These are phyloP conservation scores for Pleurotus citrinopileatus DNA, from an alignment of 768 basidiomycete genomes.

Conservation along the genomic window DNA sequence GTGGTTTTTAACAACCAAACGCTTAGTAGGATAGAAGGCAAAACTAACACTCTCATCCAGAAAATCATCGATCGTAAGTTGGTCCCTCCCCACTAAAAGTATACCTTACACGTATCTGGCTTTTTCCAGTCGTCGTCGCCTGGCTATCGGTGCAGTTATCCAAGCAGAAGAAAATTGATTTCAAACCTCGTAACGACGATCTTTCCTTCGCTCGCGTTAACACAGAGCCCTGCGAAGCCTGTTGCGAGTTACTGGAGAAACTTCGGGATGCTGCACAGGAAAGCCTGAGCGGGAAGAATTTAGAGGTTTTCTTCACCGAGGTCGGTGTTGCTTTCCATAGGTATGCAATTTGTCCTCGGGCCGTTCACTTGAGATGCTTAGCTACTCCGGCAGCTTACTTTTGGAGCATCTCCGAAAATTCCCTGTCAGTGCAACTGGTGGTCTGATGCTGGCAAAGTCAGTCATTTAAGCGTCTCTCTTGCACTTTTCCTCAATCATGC, in stretches of 20 bases:
- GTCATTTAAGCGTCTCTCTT: not conserved
- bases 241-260: conserved; percentile 82
- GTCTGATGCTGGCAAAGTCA: conserved; percentile 96
- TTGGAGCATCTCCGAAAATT: conserved; percentile 96
- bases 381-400: conserved; percentile 58
- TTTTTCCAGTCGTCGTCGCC: conserved; percentile 55
- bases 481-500: not conserved
- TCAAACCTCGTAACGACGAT: conserved; percentile 96
- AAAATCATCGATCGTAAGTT: conserved; percentile 75
- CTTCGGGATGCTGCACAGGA: conserved; percentile 74
- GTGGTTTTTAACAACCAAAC: conserved; percentile 87
- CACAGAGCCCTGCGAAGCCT: conserved; percentile 87
- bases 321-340: conserved; percentile 93
- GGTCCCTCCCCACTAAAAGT: conserved; percentile 3
- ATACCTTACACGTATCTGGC: not conserved
- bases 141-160: conserved; percentile 77
- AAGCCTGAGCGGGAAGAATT: conserved; percentile 88
- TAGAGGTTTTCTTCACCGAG: conserved; percentile 89
- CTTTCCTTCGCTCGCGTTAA: conserved; percentile 91
- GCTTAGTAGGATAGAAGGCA: conserved; percentile 80
- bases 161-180: conserved; percentile 95
- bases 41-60: conserved; percentile 77
- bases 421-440: conserved; percentile 94
- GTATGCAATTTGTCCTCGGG: conserved; percentile 27
- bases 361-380: conserved; percentile 3